These are phyloP conservation scores for Pichia sp. DNA, from an alignment of 1,139 yeast species.

Conservation along the genomic window DNA sequence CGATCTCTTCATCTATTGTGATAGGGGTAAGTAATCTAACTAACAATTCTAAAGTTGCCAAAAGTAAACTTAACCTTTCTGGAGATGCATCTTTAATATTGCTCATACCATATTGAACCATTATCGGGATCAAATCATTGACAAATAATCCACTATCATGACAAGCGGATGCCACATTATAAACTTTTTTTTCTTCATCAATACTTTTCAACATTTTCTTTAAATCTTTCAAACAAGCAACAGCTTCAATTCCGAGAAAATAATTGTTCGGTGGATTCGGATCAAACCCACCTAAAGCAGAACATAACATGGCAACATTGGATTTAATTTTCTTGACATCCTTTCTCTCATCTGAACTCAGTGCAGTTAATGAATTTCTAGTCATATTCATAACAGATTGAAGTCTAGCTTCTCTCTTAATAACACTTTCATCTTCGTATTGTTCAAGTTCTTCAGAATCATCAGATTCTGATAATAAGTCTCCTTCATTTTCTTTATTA, in stretches of 20 bases:
- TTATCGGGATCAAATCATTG: constrained; percentile 68
- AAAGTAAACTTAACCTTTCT: constrained; percentile 37
- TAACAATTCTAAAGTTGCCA: constrained; percentile 68
- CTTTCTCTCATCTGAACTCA: constrained; percentile 4
- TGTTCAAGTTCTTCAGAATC: constrained; percentile 20
- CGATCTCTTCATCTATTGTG: constrained; percentile 42
- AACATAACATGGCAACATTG: constrained; percentile 63
- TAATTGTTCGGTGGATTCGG: constrained; percentile 48
- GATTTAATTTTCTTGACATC: constrained; percentile 47
- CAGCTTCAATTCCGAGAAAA: constrained; percentile 83
- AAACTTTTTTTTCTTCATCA: constrained; percentile 63
- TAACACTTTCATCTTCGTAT: constrained; percentile 10
- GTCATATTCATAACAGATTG: constrained; percentile 13
- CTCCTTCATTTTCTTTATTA: constrained; percentile 21
- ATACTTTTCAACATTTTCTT: constrained; percentile 82
- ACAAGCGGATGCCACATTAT: constrained; percentile 84
- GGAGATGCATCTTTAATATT: constrained; percentile 38
- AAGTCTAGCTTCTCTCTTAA: constrained; percentile 10
- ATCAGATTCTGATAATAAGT: constrained; percentile 12
- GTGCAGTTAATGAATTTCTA: constrained; percentile 2
- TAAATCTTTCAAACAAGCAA: constrained; percentile 81
- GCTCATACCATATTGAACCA: constrained; percentile 40
- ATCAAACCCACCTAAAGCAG: constrained; percentile 81
- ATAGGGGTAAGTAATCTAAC: constrained; percentile 88
- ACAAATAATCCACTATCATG: constrained; percentile 70